Conservation (phyloP, 2,329 filamentous ascomycete species). For the Stachybotrys chlorohalonatus region DNA sequence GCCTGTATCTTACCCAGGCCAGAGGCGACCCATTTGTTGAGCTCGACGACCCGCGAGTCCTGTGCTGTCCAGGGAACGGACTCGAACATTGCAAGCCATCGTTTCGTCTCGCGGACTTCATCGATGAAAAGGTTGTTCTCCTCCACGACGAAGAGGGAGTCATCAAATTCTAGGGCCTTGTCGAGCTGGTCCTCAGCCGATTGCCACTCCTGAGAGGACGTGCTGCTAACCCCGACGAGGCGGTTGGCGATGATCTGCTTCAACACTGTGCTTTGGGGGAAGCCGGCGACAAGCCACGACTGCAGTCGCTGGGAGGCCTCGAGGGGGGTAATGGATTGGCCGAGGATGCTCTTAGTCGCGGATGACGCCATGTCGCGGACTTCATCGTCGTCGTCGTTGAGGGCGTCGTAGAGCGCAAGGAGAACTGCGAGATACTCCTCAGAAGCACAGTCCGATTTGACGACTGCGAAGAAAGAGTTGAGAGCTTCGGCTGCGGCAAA, state of each 20-base stretch:
- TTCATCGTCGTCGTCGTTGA: conserved; percentile 90
- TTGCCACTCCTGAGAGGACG: conserved; percentile 7
- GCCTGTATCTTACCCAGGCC: conserved; percentile 36
- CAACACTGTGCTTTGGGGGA: conserved; percentile 27
- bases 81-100: conserved; percentile 54
- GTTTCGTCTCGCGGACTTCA: conserved; percentile 60
- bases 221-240: conserved; percentile 21
- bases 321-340: conserved; percentile 32
- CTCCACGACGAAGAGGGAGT: conserved; percentile 74
- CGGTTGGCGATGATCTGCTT: conserved; percentile 29
- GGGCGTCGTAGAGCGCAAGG: conserved; percentile 61
- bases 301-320: conserved; percentile 38
- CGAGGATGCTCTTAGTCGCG: conserved; percentile 38
- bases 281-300: conserved; percentile 28
- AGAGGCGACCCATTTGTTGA: conserved; percentile 38
- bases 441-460: conserved; percentile 10
- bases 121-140: conserved; percentile 94
- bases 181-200: conserved; percentile 30
- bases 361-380: conserved; percentile 58
- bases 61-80: conserved; percentile 10
- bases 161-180: conserved; percentile 43
- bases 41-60: conserved; percentile 12
- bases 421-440: conserved; percentile 44
- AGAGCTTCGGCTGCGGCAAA: conserved; percentile 50
- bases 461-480: conserved; percentile 33